Conservation (phyloP, 441 rosid genomes). For the Gossypium aridum region DNA sequence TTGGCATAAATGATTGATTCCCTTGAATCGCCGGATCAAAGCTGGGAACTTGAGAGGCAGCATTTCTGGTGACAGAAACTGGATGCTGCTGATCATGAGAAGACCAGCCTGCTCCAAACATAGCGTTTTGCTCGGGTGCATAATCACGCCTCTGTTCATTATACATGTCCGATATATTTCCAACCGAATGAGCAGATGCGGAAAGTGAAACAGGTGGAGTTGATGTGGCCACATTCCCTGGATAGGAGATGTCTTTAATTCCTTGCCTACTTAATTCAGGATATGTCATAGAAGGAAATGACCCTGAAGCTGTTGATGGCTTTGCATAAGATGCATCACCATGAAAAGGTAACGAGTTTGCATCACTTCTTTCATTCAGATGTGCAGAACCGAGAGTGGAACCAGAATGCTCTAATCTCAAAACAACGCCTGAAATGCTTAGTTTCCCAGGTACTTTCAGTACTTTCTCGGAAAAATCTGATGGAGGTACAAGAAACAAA, state of each 20-base stretch:
- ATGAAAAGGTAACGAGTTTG: conserved; percentile 26
- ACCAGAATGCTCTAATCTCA: conserved; percentile 58
- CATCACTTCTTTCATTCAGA: conserved; percentile 40
- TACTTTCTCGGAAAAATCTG: conserved; percentile 89
- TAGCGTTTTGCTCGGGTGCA: conserved; percentile 27
- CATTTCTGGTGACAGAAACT: conserved; percentile 29
- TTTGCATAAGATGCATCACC: conserved; percentile 44
- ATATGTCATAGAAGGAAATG: conserved; percentile 25
- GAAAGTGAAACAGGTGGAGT: conserved; percentile 30
- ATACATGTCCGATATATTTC: conserved; percentile 30
- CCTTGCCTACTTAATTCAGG: conserved; percentile 35
- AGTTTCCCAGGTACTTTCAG: conserved; percentile 89
- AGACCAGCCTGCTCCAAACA: conserved; percentile 33
- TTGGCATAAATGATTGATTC: conserved; percentile 25
- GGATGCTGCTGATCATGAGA: conserved; percentile 38
- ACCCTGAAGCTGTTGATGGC: conserved; percentile 28
- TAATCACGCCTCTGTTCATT: conserved; percentile 40
- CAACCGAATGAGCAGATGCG: conserved; percentile 28
- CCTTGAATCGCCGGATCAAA: conserved; percentile 32
- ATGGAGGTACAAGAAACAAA: conserved; percentile 94
- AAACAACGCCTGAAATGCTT: conserved; percentile 88
- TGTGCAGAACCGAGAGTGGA: conserved; percentile 39
- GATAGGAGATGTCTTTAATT: conserved; percentile 23
- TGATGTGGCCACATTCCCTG: conserved; percentile 24
- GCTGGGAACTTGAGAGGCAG: conserved; percentile 30